These are phyloP conservation scores for Camellia granthamiana DNA, from an alignment of 148 eudicot species.

Conservation along the genomic window DNA sequence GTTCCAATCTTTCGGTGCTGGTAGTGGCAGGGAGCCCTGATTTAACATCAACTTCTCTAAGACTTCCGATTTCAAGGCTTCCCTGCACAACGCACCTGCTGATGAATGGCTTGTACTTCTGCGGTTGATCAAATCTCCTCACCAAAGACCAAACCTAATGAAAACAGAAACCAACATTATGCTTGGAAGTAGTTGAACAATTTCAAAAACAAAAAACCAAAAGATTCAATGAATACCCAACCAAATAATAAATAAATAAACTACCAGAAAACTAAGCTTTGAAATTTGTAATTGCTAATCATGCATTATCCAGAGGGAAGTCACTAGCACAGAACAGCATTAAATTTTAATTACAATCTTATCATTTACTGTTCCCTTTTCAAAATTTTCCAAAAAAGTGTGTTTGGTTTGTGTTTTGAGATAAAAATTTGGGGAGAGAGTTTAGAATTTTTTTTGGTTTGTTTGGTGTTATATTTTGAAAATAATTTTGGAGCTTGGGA, in stretches of 20 bases:
- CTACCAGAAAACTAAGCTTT: background rate
- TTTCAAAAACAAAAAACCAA: background rate
- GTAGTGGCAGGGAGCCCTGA: slow-evolving; percentile 59
- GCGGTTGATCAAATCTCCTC: slow-evolving; percentile 59
- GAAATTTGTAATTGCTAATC: background rate
- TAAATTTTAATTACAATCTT: background rate
- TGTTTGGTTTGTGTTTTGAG: no score
- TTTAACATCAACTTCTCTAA: slow-evolving; percentile 50
- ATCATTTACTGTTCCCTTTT: background rate
- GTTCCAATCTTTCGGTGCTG: slow-evolving; percentile 51
- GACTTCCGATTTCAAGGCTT: slow-evolving; percentile 49
- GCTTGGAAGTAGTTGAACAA: background rate
- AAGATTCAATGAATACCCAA: background rate
- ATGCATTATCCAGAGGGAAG: background rate
- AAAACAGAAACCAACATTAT: slow-evolving; percentile 2
- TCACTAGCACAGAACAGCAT: background rate
- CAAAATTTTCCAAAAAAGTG: slow-evolving; percentile 4
- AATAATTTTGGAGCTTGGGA: no score
- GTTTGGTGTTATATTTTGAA: no score
- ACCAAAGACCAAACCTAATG: slow-evolving; percentile 52
- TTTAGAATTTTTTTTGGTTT: no score
- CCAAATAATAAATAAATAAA: background rate
- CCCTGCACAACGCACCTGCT: slow-evolving; percentile 42
- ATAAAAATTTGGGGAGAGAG: no score
- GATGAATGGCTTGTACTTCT: slow-evolving; percentile 52